phyloP scores from a whole-genome alignment of 345 rosid species.

The Arabidopsis thaliana region DNA sequence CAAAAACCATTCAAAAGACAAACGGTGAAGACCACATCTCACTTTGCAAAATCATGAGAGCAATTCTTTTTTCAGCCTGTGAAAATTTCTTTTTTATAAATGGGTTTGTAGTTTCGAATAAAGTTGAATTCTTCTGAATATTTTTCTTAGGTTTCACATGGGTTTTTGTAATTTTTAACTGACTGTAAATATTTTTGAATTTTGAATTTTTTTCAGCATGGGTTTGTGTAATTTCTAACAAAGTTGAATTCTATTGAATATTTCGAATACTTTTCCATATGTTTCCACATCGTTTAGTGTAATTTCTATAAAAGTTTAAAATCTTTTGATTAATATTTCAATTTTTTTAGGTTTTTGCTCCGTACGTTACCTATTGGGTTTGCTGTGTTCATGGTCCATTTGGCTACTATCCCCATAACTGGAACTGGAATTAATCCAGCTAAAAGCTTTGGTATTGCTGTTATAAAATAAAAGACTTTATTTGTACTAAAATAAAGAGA shows the following conservation, averaged over 20 bases:
- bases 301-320: background rate
- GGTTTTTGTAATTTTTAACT: too few species aligned
- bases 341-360: conserved; percentile 38
- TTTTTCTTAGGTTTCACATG: background rate
- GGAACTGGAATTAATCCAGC: conserved; percentile 46
- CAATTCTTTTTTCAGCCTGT: too few species aligned
- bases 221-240: background rate
- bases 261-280: too few species aligned
- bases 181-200: too few species aligned
- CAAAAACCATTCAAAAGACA: too few species aligned
- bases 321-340: background rate
- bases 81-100: too few species aligned
- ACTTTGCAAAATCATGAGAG: too few species aligned
- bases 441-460: conserved; percentile 45
- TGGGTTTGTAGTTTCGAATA: background rate
- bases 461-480: too few species aligned
- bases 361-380: conserved; percentile 43
- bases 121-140: background rate
- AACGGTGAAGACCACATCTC: too few species aligned
- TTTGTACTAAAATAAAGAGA: too few species aligned
- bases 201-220: too few species aligned
- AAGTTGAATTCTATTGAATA: background rate
- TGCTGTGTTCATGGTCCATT: conserved; percentile 41
- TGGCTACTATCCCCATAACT: conserved; percentile 43
- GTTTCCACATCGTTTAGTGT: background rate